Percentiles rank a stretch among this genome's conserved stretches.
phyloP scores from a whole-genome alignment of 352 stramenopile species.

The Bremia lactucae region DNA sequence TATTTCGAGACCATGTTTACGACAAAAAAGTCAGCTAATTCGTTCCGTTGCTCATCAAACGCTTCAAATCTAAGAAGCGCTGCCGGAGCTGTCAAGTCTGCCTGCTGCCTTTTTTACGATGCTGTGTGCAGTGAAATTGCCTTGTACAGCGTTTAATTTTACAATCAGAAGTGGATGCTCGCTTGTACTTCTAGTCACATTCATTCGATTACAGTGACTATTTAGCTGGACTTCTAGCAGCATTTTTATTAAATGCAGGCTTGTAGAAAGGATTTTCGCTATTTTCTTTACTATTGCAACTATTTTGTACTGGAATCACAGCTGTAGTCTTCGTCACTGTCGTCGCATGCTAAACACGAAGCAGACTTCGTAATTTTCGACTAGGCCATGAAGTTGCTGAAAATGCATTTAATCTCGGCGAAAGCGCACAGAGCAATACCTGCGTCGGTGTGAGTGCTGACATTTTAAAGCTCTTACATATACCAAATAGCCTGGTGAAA shows the following conservation, averaged over 20 bases:
- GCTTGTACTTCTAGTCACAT: conserved; percentile 5
- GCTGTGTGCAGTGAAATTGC: conserved; percentile 10
- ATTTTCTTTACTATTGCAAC: no score
- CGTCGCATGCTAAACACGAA: conserved; percentile 41
- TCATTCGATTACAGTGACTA: no score
- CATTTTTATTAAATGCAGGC: no score
- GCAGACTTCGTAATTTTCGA: no score
- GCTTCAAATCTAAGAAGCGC: conserved; percentile 13
- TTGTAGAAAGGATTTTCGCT: no score
- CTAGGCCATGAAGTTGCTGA: conserved; percentile 58
- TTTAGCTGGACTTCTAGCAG: conserved; percentile 15
- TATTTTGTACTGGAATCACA: no score
- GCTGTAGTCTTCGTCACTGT: conserved; percentile 12
- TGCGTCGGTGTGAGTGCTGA: conserved; percentile 38
- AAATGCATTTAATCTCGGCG: conserved; percentile 57
- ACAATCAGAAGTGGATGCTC: conserved; percentile 18
- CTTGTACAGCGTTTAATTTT: conserved; percentile 15
- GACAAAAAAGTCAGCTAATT: conserved; percentile 30
- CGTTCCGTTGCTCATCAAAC: conserved; percentile 44
- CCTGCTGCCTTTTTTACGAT: no score
- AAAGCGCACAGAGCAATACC: conserved; percentile 37
- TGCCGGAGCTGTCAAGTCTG: not conserved
- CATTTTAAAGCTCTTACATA: no score
- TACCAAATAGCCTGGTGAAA: no score
- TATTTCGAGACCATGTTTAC: conserved; percentile 30